Evolutionary conservation across 176 grass and related monocot species (phyloP), one percentile per base, ranked within the genome.

Genomic region (Puya raimondii): DNA sequence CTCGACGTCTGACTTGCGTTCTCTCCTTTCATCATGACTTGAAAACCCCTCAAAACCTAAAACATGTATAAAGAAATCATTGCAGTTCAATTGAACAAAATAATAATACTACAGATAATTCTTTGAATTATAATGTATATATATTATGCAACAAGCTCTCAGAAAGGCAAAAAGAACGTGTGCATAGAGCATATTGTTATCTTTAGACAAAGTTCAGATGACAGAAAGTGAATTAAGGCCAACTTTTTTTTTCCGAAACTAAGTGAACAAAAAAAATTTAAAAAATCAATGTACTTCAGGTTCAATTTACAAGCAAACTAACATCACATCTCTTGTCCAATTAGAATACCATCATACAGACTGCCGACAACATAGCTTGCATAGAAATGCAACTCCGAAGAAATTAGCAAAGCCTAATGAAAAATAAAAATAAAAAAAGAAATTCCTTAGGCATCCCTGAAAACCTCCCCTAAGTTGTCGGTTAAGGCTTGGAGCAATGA

Each of bases 41-140:
- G 79, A 89, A 64, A 78, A 81, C 4, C 93, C 93, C 26, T 97
- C 89, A 79, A 87, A 87, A 83, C 89, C 93, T 96, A 69, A 64
- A 67, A 77, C 49, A 47, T 59, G 20, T 17, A 17, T 59, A 61
- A 20, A 21, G 17, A 16, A 21, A 20, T 20, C 56, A 61, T 18
- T 61, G 21, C 17, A 61, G 72, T 47, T 72, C 18, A 64, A 65
- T 48, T 69, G 2, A 49, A 57, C 12, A 83, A 59, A 53, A 18
- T 68, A 26, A 70, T 5, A 76, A 25, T 12, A 26, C 10, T 66
- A 48, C 1, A 0, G 21, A 72, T 72, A 54, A 70, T 21, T 15
- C 50, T 20, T 42, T 53, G 23, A 64, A 23, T 61, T 50, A 29
- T 48, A 1, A 21, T 22, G 66, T n/a, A n/a, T 16, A 23, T 54